Percentiles rank a stretch among this genome's conserved stretches.
Conservation (phyloP, 2,329 filamentous ascomycete genomes). For the Cadophora gregata region DNA sequence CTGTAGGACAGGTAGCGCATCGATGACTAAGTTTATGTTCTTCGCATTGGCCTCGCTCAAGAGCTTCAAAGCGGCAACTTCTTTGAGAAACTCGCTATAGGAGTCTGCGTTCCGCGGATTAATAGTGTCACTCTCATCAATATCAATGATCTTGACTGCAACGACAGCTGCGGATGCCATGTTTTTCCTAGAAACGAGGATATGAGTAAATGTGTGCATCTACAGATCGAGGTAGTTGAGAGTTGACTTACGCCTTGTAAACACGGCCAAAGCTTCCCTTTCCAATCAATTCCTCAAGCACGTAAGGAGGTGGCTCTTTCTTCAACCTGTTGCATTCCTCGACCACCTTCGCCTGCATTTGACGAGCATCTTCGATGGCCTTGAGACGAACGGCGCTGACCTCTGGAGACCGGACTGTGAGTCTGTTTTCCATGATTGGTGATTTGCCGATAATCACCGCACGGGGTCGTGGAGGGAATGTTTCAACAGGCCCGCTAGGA, state of each 20-base stretch:
- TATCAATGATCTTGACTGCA: conserved; percentile 83
- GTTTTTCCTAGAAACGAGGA: conserved; percentile 38
- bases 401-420: conserved; percentile 28
- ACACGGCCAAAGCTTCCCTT: conserved; percentile 78
- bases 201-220: conserved; percentile 26
- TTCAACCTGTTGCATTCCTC: conserved; percentile 66
- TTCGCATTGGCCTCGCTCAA: conserved; percentile 75
- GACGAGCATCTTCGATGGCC: conserved; percentile 68
- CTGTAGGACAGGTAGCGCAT: conserved; percentile 77
- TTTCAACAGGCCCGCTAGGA: background rate
- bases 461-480: background rate
- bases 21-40: conserved; percentile 83
- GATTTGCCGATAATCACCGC: background rate
- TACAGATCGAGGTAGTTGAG: background rate
- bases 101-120: conserved; percentile 70
- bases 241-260: conserved; percentile 60
- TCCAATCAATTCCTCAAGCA: conserved; percentile 74
- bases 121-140: conserved; percentile 75
- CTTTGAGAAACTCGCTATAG: conserved; percentile 72
- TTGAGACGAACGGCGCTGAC: conserved; percentile 34
- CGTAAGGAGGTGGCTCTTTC: conserved; percentile 67
- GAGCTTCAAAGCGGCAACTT: conserved; percentile 72
- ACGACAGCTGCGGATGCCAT: conserved; percentile 57
- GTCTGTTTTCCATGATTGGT: conserved; percentile 6
- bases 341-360: conserved; percentile 69